These are phyloP conservation scores for Wickerhamomyces tratensis DNA, from an alignment of 805 yeast species.

Conservation along the genomic window DNA sequence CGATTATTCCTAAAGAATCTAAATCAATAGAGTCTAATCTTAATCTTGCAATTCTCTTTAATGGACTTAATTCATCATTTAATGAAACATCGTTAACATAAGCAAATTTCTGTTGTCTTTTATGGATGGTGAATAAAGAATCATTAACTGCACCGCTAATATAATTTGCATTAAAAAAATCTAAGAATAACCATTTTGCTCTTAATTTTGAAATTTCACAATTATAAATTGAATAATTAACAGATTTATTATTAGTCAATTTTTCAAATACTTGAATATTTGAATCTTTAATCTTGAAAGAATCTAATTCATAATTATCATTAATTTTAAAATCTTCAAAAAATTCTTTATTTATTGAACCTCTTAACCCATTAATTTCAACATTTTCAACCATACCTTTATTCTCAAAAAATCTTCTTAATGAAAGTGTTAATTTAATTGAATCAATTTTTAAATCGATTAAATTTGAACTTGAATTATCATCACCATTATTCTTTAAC, in stretches of 20 bases:
- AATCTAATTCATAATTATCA: conserved; percentile 27
- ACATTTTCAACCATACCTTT: conserved; percentile 74
- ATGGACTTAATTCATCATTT: conserved; percentile 28
- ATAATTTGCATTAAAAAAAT: conserved; percentile 59
- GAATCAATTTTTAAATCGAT: conserved; percentile 76
- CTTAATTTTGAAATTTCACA: conserved; percentile 56
- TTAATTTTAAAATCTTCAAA: conserved; percentile 38
- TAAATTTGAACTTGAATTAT: conserved; percentile 41
- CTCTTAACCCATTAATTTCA: conserved; percentile 75
- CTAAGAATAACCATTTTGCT: conserved; percentile 48
- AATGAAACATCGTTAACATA: conserved; percentile 25
- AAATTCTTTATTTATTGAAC: conserved; percentile 36
- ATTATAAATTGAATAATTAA: conserved; percentile 48
- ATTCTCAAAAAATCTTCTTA: conserved; percentile 81
- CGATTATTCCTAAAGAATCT: conserved; percentile 24
- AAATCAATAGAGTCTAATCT: conserved; percentile 29
- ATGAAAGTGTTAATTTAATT: conserved; percentile 68
- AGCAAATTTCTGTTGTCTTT: conserved; percentile 51
- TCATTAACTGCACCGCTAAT: conserved; percentile 70
- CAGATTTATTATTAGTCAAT: conserved; percentile 5
- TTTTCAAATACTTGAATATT: conserved; percentile 26
- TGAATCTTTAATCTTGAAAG: conserved; percentile 42
- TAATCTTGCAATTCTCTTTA: conserved; percentile 42
- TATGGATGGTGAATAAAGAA: conserved; percentile 68
- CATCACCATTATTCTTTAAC: conserved; percentile 48